Base-by-base conservation (phyloP, 192 early-diverging fungal species). In the Spizellomyces punctatus region DNA sequence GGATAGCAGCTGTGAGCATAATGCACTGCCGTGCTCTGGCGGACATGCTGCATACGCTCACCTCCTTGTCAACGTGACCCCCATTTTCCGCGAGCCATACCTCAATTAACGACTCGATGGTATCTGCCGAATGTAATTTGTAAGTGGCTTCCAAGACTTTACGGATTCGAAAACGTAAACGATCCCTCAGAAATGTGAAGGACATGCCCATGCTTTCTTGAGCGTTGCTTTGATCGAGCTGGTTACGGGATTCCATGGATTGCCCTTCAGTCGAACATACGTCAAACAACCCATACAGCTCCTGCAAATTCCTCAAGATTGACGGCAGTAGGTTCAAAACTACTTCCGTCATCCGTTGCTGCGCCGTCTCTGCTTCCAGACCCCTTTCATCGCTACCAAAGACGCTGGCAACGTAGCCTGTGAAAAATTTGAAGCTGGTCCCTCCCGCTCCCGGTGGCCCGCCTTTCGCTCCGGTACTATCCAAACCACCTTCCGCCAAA, bases 81-180 rank as follows among this genome's bases (percentile, higher is more conserved):
- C 57, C 59, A 62, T 55, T 74, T 17, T 77, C 67, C 2, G 85
- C 78, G 64, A 88, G 85, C 76, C 88, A 92, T 12, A 92, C 76
- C 48, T 91, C 91, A 10, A 87, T 78, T 63, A 87, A 80, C 0
- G 82, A 81, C 67, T 91, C 90, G 10, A 91, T 73, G 6, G 89
- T 74, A 64, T 92, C 86, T 0, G 79, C 69, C 16, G 82, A 81
- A 46, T 83, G 77, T 16, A 78, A 71, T 36, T 82, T 80, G 70
- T 86, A 86, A 8, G 90, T 67, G 12, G 76, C 77, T 46, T 85
- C 79, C 22, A 93, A 69, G 19, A 89, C 79, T 8, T 68, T 75
- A 17, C 83, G 82, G 0, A 91, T 73, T 36, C 84, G 71, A 16
- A 72, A 58, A 14, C 81, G 77, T 2, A 85, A 68, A 54, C 81